Conservation (phyloP, 2,329 filamentous ascomycete species). For the Fusarium nanum region DNA sequence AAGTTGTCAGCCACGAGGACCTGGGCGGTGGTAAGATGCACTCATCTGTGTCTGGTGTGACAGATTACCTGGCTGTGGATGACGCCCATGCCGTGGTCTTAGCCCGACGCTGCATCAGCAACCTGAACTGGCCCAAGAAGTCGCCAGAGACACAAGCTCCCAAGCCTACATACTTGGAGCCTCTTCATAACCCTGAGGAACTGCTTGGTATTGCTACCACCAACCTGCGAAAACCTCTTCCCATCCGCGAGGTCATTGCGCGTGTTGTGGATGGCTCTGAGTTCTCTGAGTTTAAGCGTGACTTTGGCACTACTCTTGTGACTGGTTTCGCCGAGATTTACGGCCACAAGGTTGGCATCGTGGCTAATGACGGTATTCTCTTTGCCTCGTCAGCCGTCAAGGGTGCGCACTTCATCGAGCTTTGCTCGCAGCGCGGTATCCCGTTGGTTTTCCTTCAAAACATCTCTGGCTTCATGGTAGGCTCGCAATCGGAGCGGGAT, state of each 20-base stretch:
- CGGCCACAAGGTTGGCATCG: constrained; percentile 89
- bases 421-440: constrained; percentile 89
- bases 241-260: constrained; percentile 90
- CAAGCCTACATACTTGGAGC: constrained; percentile 71
- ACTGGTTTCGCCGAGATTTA: constrained; percentile 93
- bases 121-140: constrained; percentile 85
- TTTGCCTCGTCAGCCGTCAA: constrained; percentile 91
- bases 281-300: constrained; percentile 94
- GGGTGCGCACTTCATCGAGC: constrained; percentile 95
- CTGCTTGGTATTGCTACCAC: constrained; percentile 90
- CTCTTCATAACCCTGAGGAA: constrained; percentile 82
- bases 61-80: constrained; percentile 93
- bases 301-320: constrained; percentile 89
- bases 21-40: constrained; percentile 91
- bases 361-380: constrained; percentile 96
- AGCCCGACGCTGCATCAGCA: constrained; percentile 83
- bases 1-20: constrained; percentile 90
- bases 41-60: constrained; percentile 89
- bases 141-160: constrained; percentile 53
- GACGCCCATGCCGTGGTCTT: constrained; percentile 92
- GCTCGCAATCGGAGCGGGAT: constrained; percentile 88
- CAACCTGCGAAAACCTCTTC: constrained; percentile 86
- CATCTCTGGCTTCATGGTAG: constrained; percentile 98
- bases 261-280: constrained; percentile 90
- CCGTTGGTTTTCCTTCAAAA: constrained; percentile 96